A percentile compares a stretch with the other conserved stretches of the same genome.
phyloP scores from a whole-genome alignment of 1,139 yeast genomes.

The Taiozyma sp. region DNA sequence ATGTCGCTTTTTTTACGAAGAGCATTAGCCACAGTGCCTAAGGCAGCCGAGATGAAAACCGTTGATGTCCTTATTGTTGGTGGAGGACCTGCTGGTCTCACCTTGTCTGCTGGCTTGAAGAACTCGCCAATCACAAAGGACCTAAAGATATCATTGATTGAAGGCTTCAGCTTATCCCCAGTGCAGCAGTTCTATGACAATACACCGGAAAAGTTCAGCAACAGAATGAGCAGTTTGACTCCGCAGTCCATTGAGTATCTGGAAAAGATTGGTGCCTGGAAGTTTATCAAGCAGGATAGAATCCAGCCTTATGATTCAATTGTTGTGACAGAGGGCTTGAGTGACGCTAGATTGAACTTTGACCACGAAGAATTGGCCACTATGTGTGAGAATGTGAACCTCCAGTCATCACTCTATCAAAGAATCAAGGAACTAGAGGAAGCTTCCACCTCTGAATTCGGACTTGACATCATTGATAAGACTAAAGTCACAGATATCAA shows the following conservation, averaged over 20 bases:
- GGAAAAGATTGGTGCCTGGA: constrained; percentile 72
- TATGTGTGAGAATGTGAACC: constrained; percentile 84
- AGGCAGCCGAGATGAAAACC: constrained; percentile 10
- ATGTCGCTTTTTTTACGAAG: constrained; percentile 24
- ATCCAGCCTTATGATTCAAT: constrained; percentile 76
- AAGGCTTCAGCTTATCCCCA: constrained; percentile 55
- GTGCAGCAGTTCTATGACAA: constrained; percentile 44
- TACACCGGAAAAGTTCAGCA: constrained; percentile 62
- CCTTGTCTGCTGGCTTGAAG: constrained; percentile 73
- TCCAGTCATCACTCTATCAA: constrained; percentile 64
- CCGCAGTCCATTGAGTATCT: constrained; percentile 71
- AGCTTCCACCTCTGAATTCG: constrained; percentile 20
- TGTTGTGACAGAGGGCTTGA: constrained; percentile 81
- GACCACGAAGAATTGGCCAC: constrained; percentile 64
- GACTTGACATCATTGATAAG: constrained; percentile 50
- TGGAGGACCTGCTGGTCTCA: constrained; percentile 96
- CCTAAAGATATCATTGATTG: constrained; percentile 64
- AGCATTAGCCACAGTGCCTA: constrained; percentile 25
- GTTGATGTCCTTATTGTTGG: constrained; percentile 85
- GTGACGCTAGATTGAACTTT: constrained; percentile 64
- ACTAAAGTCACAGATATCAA: constrained; percentile 57
- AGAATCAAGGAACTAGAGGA: constrained; percentile 42
- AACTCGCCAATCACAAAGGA: constrained; percentile 55
- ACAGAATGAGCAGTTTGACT: constrained; percentile 81
- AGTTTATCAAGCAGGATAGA: constrained; percentile 59